Evolutionary conservation across 257 asterid species (phyloP).

Genomic region (Coffea canephora): DNA sequence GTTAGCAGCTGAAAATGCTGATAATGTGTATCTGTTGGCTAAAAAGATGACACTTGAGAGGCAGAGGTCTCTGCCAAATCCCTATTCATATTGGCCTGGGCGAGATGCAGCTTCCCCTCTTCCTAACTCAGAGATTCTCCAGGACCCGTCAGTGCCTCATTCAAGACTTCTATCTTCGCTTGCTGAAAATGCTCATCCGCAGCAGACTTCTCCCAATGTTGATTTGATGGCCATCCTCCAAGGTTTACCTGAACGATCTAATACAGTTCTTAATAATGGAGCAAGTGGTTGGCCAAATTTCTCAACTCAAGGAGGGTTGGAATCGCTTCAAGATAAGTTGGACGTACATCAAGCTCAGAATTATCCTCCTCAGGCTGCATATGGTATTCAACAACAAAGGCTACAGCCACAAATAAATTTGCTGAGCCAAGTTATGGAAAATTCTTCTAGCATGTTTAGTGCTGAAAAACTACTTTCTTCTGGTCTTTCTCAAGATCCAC

Average conservation of each 20-base stretch:
- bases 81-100: conserved; percentile 63
- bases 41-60: conserved; percentile 62
- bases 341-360: conserved; percentile 60
- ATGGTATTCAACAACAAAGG: conserved; percentile 66
- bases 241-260: conserved; percentile 53
- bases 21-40: conserved; percentile 58
- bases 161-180: conserved; percentile 46
- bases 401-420: conserved; percentile 59
- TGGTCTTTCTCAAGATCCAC: conserved; percentile 78
- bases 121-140: conserved; percentile 44
- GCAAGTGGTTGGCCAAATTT: conserved; percentile 67
- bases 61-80: conserved; percentile 66
- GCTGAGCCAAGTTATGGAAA: conserved; percentile 52
- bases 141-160: conserved; percentile 50
- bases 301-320: conserved; percentile 62
- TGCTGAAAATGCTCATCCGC: conserved; percentile 47
- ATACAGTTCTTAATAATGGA: conserved; percentile 46
- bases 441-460: conserved; percentile 46
- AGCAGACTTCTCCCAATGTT: conserved; percentile 51
- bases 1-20: conserved; percentile 51
- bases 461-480: conserved; percentile 57
- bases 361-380: conserved; percentile 58
- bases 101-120: conserved; percentile 50
- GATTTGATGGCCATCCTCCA: conserved; percentile 60
- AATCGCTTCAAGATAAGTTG: conserved; percentile 60